A percentile compares a stretch with the other conserved stretches of the same genome.
Conservation (phyloP, 169 alveolate genomes). For the Plasmodium ovale region DNA sequence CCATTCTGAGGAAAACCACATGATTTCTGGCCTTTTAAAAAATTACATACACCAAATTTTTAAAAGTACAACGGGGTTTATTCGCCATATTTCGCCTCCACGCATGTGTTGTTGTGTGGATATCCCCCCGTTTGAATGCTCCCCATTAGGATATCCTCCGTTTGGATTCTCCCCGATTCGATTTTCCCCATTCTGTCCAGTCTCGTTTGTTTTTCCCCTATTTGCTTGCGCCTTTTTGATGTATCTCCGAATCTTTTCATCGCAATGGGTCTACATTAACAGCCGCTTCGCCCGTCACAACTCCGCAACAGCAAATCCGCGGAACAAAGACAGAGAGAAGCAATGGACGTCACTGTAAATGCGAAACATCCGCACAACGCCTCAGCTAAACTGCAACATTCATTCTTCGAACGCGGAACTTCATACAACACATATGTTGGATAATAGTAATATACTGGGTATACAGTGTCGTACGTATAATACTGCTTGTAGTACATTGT, state of each 20-base stretch:
- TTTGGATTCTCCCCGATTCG: too few relatives aligned
- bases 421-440: slow-evolving; percentile 54
- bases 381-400: slow-evolving; percentile 51
- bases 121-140: too few relatives aligned
- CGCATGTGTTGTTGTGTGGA: too few relatives aligned
- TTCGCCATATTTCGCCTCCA: too few relatives aligned
- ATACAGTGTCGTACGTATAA: slow-evolving; percentile 41
- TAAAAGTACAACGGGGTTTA: too few relatives aligned
- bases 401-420: slow-evolving; percentile 21
- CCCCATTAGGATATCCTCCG: too few relatives aligned
- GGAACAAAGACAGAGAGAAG: slow-evolving; percentile 32
- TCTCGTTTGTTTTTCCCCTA: too few relatives aligned
- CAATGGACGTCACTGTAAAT: slow-evolving; percentile 19
- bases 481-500: slow-evolving; percentile 61
- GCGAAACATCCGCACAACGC: slow-evolving; percentile 45
- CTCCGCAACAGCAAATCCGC: slow-evolving; percentile 40
- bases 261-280: too few relatives aligned
- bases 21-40: not conserved
- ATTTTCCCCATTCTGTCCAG: too few relatives aligned
- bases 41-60: not conserved
- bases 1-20: not conserved
- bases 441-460: slow-evolving; percentile 36
- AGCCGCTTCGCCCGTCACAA: slow-evolving; percentile 24
- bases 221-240: too few relatives aligned
- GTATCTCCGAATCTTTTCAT: too few relatives aligned